phyloP scores from a whole-genome alignment of 257 asterid genomes.

The Cruciata laevipes region DNA sequence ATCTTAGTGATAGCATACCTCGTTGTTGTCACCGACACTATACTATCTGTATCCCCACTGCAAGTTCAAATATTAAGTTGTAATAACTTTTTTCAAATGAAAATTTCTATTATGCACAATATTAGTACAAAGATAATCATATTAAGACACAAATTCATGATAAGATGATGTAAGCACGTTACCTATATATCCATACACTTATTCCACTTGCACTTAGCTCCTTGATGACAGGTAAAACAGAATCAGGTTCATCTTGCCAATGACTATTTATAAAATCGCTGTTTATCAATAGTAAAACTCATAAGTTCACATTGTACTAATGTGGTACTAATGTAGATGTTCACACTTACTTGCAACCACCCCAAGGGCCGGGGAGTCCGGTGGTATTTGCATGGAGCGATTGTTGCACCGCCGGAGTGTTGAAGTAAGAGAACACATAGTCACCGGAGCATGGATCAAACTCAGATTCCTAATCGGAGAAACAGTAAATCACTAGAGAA shows the following conservation, averaged over 20 bases:
- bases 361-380: constrained; percentile 39
- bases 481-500: neutral
- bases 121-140: too few species aligned
- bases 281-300: neutral
- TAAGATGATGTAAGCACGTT: neutral
- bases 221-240: constrained; percentile 43
- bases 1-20: constrained; percentile 7
- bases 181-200: constrained; percentile 32
- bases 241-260: constrained; percentile 39
- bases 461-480: constrained; percentile 21
- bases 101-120: too few species aligned
- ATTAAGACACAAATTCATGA: too few species aligned
- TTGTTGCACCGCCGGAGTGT: constrained; percentile 41
- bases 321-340: too few species aligned
- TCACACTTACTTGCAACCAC: constrained; percentile 35
- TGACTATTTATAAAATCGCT: neutral
- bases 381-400: constrained; percentile 44
- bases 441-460: constrained; percentile 50
- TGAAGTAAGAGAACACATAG: constrained; percentile 32
- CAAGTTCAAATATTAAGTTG: neutral
- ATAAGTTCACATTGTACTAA: neutral
- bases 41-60: constrained; percentile 17
- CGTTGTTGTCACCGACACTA: constrained; percentile 11
- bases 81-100: too few species aligned
- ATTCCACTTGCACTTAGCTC: constrained; percentile 43